Percentiles rank a stretch among this genome's conserved stretches.
Evolutionary conservation across 129 eudicot species (phyloP).

Genomic region (Lactuca sativa): DNA sequence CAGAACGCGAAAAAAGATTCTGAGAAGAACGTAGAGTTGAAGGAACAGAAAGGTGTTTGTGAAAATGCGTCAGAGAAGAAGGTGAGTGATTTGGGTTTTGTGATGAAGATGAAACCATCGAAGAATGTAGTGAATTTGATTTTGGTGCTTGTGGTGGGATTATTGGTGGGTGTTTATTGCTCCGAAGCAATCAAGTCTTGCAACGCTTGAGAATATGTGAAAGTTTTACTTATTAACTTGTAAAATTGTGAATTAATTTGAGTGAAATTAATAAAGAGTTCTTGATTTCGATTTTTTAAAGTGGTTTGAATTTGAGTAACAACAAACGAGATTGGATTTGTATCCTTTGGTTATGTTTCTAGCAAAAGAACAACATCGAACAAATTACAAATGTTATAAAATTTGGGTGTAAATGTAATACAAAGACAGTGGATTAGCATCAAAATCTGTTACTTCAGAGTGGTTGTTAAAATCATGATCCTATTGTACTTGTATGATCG

Average conservation of each 20-base stretch:
- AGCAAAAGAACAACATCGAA: no score
- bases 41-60: conserved; percentile 15
- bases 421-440: no score
- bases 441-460: no score
- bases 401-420: no score
- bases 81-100: background rate
- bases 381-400: no score
- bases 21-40: background rate
- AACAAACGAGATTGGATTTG: background rate
- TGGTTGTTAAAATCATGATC: no score
- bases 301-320: background rate
- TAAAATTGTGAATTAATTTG: conserved; percentile 9
- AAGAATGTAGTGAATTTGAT: background rate
- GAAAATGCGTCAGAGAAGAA: conserved; percentile 13
- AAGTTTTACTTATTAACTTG: background rate
- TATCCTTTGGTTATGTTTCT: background rate
- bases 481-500: no score
- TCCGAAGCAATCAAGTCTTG: background rate
- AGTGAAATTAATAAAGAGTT: conserved; percentile 4
- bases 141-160: conserved; percentile 18
- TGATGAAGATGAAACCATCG: conserved; percentile 4
- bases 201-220: conserved; percentile 12
- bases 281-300: background rate
- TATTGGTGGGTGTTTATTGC: conserved; percentile 12
- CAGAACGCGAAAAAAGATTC: background rate